These are phyloP conservation scores for Cryphonectria nitschkei DNA, from an alignment of 2,329 filamentous ascomycete species.

Conservation along the genomic window DNA sequence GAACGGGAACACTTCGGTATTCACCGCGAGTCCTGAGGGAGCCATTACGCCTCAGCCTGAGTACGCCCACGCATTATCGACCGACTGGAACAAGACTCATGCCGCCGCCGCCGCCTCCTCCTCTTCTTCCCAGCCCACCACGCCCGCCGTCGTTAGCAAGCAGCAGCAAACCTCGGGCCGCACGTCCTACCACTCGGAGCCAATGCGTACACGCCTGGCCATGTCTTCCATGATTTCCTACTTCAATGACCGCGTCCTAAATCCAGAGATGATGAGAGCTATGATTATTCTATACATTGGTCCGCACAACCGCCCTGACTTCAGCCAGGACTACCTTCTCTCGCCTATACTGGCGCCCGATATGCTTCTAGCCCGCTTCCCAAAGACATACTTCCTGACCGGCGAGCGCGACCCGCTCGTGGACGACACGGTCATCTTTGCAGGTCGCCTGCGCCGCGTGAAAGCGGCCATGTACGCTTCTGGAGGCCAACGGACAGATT, in stretches of 20 bases:
- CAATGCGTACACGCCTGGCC: constrained; percentile 81
- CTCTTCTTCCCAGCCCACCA: constrained; percentile 29
- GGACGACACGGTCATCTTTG: constrained; percentile 96
- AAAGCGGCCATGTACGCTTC: constrained; percentile 60
- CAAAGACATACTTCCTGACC: constrained; percentile 91
- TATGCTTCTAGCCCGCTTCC: constrained; percentile 79
- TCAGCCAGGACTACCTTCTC: constrained; percentile 86
- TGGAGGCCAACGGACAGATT: constrained; percentile 58
- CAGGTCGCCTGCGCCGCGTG: constrained; percentile 81
- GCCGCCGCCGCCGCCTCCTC: background rate
- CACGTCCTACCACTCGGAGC: constrained; percentile 57
- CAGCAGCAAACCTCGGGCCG: constrained; percentile 26
- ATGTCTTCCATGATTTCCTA: constrained; percentile 98
- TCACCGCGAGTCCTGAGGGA: constrained; percentile 28
- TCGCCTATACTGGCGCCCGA: constrained; percentile 91
- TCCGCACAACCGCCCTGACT: constrained; percentile 89
- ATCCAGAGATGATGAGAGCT: constrained; percentile 97
- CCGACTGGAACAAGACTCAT: constrained; percentile 38
- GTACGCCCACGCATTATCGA: constrained; percentile 53
- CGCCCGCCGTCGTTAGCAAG: constrained; percentile 30
- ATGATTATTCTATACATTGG: constrained; percentile 99
- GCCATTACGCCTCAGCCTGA: constrained; percentile 50
- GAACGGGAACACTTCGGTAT: constrained; percentile 30
- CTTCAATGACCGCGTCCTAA: constrained; percentile 92
- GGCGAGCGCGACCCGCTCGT: constrained; percentile 94